These are phyloP conservation scores for Voacanga thouarsii DNA, from an alignment of 257 asterid species.

Conservation along the genomic window DNA sequence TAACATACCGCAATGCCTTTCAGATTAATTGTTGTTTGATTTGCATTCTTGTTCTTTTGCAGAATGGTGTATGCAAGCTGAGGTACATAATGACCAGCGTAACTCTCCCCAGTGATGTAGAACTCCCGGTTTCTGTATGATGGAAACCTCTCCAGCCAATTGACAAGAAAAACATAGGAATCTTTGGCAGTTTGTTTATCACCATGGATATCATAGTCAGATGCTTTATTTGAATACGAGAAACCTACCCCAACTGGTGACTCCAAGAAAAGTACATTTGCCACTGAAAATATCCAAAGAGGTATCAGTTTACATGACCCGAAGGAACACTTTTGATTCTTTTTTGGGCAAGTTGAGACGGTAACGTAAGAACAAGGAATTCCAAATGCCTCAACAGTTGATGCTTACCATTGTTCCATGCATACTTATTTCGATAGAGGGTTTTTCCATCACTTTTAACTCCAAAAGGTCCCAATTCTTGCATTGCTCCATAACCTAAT, in stretches of 20 bases:
- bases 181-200: slow-evolving; percentile 51
- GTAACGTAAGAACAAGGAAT: no score
- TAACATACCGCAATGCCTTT: slow-evolving; percentile 59
- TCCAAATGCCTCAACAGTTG: background rate
- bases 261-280: slow-evolving; percentile 68
- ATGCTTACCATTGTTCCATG: slow-evolving; percentile 65
- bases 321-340: background rate
- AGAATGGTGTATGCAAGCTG: slow-evolving; percentile 62
- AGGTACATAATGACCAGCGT: slow-evolving; percentile 77
- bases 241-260: slow-evolving; percentile 89
- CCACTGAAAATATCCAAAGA: slow-evolving; percentile 34
- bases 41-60: slow-evolving; percentile 31
- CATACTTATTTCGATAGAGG: slow-evolving; percentile 49
- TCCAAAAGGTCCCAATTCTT: slow-evolving; percentile 76
- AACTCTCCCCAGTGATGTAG: slow-evolving; percentile 68
- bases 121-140: slow-evolving; percentile 50
- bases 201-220: slow-evolving; percentile 36
- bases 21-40: slow-evolving; percentile 48
- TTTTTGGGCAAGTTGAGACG: background rate
- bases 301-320: no score
- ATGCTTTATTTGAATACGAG: slow-evolving; percentile 63
- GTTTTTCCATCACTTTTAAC: slow-evolving; percentile 77
- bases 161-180: slow-evolving; percentile 44
- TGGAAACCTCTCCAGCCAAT: slow-evolving; percentile 68
- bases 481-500: slow-evolving; percentile 78